Evolutionary conservation across 1,284 basidiomycete species (phyloP), one percentile per base, ranked within the genome.

Genomic region (Rhodotorula sp.): DNA sequence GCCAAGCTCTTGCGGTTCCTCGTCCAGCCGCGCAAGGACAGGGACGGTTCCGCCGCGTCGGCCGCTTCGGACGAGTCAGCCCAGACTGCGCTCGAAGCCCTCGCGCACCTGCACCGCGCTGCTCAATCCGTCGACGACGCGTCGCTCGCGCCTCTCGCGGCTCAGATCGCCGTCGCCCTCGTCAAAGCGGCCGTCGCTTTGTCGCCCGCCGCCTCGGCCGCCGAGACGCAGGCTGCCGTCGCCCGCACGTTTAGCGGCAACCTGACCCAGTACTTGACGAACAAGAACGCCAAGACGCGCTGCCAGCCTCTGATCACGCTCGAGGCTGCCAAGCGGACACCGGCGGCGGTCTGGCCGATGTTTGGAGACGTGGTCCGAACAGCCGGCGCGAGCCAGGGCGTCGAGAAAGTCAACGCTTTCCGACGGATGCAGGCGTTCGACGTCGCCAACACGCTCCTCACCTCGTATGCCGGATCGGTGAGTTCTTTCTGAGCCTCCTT

Each of bases 381-480:
- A 8, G 68, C 69, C 6, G 59, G 59, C 18, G 59, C 26, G 5
- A 47, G 16, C 15, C 64, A 62, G 14, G 67, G 75, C 21, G 68
- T 62, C 4, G 69, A 75, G 34, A 84, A 85, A 2, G 81, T 80
- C 45, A 85, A 85, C 70, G 86, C 89, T 5, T 95, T 90, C 80
- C 85, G 92, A 65, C 87, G 87, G 79, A 84, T 84, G 69, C 93
- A 95, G 80, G 87, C 85, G 14, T 89, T 91, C 79, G 85, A 87
- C 57, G 85, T 97, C 55, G 80, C 95, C 21, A 87, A 90, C 68
- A 81, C 85, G 4, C 82, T 95, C 12, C 76, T 92, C 58, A 86
- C 70, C 6, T 61, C 55, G 43, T 71, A 63, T 54, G 55, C 61
- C 8, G 56, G 48, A 48, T 48, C 65, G 23, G 72, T 74, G n/a